These are phyloP conservation scores for Lepidium campestre DNA, from an alignment of 441 rosid genomes.

Conservation along the genomic window DNA sequence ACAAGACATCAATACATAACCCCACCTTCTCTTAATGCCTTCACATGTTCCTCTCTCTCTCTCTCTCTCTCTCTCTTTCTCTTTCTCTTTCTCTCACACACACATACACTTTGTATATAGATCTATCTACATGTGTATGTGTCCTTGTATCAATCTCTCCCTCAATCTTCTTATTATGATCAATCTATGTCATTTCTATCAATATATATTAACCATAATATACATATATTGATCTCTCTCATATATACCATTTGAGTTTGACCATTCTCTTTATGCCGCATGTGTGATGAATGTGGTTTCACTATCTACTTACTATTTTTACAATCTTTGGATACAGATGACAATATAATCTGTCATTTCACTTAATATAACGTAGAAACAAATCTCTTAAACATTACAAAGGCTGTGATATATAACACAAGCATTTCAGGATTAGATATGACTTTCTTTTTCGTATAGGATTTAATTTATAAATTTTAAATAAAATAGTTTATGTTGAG, in stretches of 20 bases:
- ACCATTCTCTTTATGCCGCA: not conserved
- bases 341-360: too few species aligned
- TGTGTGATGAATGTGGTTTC: not conserved
- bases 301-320: not conserved
- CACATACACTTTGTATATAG: conserved; percentile 4
- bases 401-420: too few species aligned
- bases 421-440: not conserved
- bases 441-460: not conserved
- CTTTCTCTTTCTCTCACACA: not conserved
- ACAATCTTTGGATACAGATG: not conserved
- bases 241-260: not conserved
- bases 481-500: not conserved
- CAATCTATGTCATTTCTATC: conserved; percentile 20
- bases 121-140: conserved; percentile 13
- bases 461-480: not conserved
- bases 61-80: not conserved
- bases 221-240: not conserved
- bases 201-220: not conserved
- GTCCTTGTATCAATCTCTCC: conserved; percentile 7
- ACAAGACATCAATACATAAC: conserved; percentile 28
- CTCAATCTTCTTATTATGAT: not conserved
- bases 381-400: too few species aligned
- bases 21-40: conserved; percentile 30
- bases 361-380: not conserved
- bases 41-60: conserved; percentile 21